These are phyloP conservation scores for Thozetella sp. DNA, from an alignment of 495 filamentous ascomycete species.

Conservation along the genomic window DNA sequence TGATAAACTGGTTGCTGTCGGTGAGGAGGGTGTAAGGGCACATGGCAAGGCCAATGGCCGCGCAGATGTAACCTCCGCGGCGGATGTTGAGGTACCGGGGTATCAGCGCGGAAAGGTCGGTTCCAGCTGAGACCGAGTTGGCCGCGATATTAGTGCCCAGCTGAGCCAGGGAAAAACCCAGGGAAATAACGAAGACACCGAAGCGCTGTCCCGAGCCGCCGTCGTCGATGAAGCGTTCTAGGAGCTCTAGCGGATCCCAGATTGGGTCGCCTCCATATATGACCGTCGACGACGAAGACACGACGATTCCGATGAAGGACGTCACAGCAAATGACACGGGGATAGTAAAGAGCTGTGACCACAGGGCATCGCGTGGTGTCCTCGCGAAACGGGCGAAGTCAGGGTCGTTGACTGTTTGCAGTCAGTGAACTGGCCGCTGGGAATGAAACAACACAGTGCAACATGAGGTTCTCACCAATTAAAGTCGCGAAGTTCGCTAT, in stretches of 20 bases:
- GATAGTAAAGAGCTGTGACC: conserved; percentile 87
- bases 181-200: conserved; percentile 85
- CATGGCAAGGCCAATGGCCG: conserved; percentile 80
- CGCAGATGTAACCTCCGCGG: conserved; percentile 89
- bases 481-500: conserved; percentile 94
- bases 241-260: conserved; percentile 84
- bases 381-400: conserved; percentile 88
- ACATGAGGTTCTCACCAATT: conserved; percentile 31
- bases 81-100: conserved; percentile 88
- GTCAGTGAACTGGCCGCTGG: too few relatives aligned
- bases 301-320: conserved; percentile 92
- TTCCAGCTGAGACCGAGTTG: conserved; percentile 88
- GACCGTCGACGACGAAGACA: conserved; percentile 80
- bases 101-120: conserved; percentile 88
- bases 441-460: not conserved
- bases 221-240: conserved; percentile 72
- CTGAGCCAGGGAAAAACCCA: conserved; percentile 84
- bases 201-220: conserved; percentile 77
- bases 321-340: conserved; percentile 86
- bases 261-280: conserved; percentile 75
- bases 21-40: conserved; percentile 86
- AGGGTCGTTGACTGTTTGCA: conserved; percentile 78
- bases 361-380: conserved; percentile 81
- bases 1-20: conserved; percentile 86
- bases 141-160: conserved; percentile 93